These are phyloP conservation scores for Phytophthora kernoviae DNA, from an alignment of 352 stramenopile species.

Conservation along the genomic window DNA sequence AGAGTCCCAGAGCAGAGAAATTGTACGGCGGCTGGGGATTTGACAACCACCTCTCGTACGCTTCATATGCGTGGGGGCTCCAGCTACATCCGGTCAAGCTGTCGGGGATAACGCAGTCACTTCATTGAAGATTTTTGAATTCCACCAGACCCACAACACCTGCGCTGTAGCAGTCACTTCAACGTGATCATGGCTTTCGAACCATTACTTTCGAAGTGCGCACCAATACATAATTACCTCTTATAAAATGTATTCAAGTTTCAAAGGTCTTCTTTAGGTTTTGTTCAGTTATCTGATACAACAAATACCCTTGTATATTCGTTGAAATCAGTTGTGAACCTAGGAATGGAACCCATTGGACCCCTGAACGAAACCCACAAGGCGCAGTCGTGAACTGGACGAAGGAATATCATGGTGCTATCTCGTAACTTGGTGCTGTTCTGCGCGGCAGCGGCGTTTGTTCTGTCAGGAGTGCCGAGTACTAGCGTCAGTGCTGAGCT, in stretches of 20 bases:
- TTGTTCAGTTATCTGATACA: too few species aligned
- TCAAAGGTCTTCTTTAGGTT: too few species aligned
- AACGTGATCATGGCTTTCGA: too few species aligned
- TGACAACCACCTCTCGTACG: constrained; percentile 44
- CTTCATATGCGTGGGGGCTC: constrained; percentile 43
- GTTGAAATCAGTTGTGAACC: constrained; percentile 16
- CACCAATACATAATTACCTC: too few species aligned
- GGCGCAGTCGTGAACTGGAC: constrained; percentile 12
- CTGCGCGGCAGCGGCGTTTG: constrained; percentile 34
- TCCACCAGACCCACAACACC: too few species aligned
- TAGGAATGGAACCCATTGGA: constrained; percentile 14
- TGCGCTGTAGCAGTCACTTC: too few species aligned
- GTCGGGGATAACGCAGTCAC: neutral
- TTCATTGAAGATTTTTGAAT: too few species aligned
- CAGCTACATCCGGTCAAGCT: neutral
- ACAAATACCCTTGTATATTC: neutral
- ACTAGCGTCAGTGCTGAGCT: constrained; percentile 26
- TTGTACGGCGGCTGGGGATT: constrained; percentile 43
- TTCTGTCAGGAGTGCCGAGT: constrained; percentile 20
- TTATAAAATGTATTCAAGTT: too few species aligned
- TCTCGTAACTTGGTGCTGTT: constrained; percentile 41
- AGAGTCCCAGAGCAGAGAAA: constrained; percentile 28
- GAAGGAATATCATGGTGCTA: constrained; percentile 41
- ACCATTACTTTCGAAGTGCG: too few species aligned
- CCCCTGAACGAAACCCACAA: constrained; percentile 4